These are phyloP conservation scores for Aspergillus sp. DNA, from an alignment of 2,329 filamentous ascomycete genomes.

Conservation along the genomic window DNA sequence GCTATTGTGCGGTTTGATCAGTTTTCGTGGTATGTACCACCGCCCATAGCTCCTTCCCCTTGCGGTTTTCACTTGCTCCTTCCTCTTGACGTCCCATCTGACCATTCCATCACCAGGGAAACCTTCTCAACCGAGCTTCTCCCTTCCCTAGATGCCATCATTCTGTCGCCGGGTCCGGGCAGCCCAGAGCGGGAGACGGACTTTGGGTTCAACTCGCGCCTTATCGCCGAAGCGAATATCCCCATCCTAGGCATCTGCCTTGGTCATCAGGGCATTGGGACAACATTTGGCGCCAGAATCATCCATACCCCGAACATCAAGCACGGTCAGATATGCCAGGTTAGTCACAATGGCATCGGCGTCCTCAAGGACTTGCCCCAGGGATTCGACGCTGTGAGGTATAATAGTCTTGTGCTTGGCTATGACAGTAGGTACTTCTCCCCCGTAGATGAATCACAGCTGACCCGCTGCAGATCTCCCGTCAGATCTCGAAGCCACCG, in stretches of 20 bases:
- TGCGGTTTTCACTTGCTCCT: too few relatives aligned
- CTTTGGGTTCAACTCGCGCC: conserved; percentile 3
- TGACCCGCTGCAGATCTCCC: neutral
- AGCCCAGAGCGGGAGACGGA: neutral
- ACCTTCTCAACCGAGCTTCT: neutral
- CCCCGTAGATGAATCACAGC: too few relatives aligned
- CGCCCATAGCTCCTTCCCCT: too few relatives aligned
- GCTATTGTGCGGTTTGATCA: conserved; percentile 8
- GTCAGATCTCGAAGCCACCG: neutral
- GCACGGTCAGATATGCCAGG: neutral
- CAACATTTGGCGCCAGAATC: neutral
- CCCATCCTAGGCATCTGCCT: conserved; percentile 4
- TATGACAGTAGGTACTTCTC: neutral
- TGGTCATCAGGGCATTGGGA: conserved; percentile 1
- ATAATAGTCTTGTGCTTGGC: conserved; percentile 3
- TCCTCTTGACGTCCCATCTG: neutral
- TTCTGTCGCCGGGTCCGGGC: neutral
- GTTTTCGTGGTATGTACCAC: neutral
- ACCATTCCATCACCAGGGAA: neutral
- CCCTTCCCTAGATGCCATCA: conserved; percentile 3
- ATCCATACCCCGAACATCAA: conserved; percentile 5
- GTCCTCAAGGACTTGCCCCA: neutral
- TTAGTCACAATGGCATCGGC: neutral
- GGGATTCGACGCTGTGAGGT: conserved; percentile 3
- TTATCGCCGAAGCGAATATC: conserved; percentile 1